Evolutionary conservation across 192 early-diverging fungal genomes (phyloP), one percentile per base, ranked within the genome.

Genomic region (Chytriomyces sp.): DNA sequence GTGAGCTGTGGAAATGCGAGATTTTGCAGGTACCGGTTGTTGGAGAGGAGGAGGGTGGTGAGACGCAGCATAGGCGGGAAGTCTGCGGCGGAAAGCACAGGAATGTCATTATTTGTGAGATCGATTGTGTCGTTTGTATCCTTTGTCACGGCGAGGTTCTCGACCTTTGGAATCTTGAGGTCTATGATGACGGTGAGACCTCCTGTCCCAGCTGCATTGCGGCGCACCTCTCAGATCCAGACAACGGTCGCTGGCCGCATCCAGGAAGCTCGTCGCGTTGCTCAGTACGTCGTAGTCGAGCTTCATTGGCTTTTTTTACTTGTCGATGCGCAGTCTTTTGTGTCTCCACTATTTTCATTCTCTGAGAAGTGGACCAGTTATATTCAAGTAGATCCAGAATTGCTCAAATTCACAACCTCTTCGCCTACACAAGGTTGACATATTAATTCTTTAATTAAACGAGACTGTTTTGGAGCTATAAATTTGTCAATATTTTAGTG

Each of bases 131-230:
- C 96, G 84, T 98, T 90, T 59, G 88, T 84, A 77, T 99, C 93
- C 31, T 93, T 96, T 30, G 96, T 93, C 19, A 92, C 91, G 37
- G 94, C 92, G 17, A 99, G 83, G 80, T 99, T 98, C 80, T 99
- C 98, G 67, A 99, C 93, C 66, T 85, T 77, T 49, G 92, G 85
- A 30, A 98, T 95, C 73, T 94, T 93, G 64, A 91, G 86, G 59
- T 88, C 91, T 93, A 79, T 37, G 17, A n/a, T 26, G 12, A 70
- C 31, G 7, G 25, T 8, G 39, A 14, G n/a, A n/a, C n/a, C n/a
- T n/a, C n/a, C n/a, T 22, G 19, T 31, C 12, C 10, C 39, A 75
- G 64, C 25, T 1, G 26, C 5, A 40, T 39, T 36, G 39, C 59
- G 60, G 52, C 74, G 71, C 85, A 94, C 92, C 90, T 80, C 94